Evolutionary conservation across 441 rosid genomes (phyloP), one percentile per base, ranked within the genome.

Genomic region (Aleurites moluccanus): DNA sequence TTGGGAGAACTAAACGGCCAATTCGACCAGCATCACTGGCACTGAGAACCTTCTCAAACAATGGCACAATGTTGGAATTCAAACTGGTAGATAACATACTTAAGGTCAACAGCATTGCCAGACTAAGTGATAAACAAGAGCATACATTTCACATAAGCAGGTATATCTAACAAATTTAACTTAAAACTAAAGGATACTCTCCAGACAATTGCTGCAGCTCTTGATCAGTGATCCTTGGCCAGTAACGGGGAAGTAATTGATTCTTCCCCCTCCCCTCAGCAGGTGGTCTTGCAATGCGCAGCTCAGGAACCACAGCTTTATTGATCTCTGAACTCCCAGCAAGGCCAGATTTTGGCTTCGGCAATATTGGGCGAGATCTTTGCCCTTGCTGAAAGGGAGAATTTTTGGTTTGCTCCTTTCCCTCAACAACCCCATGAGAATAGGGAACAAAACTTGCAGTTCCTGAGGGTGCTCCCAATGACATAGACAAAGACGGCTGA

Each of bases 1-100:
- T 96, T 18, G 99, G 99, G 44, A 96, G 91, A 86, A 96, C 98
- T 76, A 96, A 80, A 64, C 98, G 94, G 73, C 97, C 99, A 78
- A 93, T 93, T 81, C 96, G 89, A 70, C 99, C 99, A 74, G 98
- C 98, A 87, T 96, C 98, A 83, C 98, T 96, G 30, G 97, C 97
- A 79, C 98, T 91, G 28, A 96, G 92, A 82, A 92, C 87, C 87
- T 96, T 96, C 90, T 96, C 99, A 86, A 96, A 96, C 45, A 96
- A 90, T 62, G 99, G 99, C 68, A 86, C 84, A 57, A 96, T 86
- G 67, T 85, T 85, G 68, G 96, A 86, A 74, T 93, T 93, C 80
- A 91, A 86, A 81, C 99, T 96, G 77, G 30, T 59, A 57, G 49
- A 64, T 59, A 70, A 56, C 76, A 74, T 16, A 73, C 75, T 86